Conservation (phyloP, 192 early-diverging fungal genomes). For the Spizellomyces punctatus region DNA sequence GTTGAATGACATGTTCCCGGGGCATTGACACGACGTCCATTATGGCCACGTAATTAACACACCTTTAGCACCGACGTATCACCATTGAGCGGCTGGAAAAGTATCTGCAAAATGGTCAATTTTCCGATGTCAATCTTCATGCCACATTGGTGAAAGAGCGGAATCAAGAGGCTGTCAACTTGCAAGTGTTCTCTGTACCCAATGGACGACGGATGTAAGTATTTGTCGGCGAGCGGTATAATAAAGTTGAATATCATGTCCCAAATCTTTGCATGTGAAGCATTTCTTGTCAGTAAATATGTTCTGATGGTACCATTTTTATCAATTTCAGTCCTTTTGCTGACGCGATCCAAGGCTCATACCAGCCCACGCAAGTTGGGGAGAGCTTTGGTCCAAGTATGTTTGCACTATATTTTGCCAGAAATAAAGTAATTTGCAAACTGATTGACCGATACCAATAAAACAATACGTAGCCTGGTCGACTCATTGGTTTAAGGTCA, state of each 20-base stretch:
- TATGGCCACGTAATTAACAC: background rate
- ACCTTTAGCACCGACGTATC: constrained; percentile 69
- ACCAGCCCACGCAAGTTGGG: constrained; percentile 67
- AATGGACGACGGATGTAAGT: constrained; percentile 61
- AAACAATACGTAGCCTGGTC: constrained; percentile 15
- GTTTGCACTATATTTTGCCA: background rate
- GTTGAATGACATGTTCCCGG: no score
- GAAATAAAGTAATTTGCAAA: background rate
- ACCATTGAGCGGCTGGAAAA: constrained; percentile 74
- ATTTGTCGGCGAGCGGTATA: background rate
- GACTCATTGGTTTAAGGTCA: constrained; percentile 48
- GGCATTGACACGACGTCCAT: no score
- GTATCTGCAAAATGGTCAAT: constrained; percentile 68
- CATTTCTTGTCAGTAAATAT: no score
- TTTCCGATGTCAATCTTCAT: constrained; percentile 69
- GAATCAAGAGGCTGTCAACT: constrained; percentile 53
- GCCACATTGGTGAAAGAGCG: constrained; percentile 52
- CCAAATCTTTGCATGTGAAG: no score
- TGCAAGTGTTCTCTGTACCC: constrained; percentile 70
- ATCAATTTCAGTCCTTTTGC: constrained; percentile 57
- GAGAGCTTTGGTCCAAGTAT: constrained; percentile 78
- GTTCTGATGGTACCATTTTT: background rate
- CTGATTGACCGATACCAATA: background rate
- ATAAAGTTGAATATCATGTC: background rate
- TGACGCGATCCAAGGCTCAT: constrained; percentile 74